These are phyloP conservation scores for Phytophthora brassicae DNA, from an alignment of 352 stramenopile species.

Conservation along the genomic window DNA sequence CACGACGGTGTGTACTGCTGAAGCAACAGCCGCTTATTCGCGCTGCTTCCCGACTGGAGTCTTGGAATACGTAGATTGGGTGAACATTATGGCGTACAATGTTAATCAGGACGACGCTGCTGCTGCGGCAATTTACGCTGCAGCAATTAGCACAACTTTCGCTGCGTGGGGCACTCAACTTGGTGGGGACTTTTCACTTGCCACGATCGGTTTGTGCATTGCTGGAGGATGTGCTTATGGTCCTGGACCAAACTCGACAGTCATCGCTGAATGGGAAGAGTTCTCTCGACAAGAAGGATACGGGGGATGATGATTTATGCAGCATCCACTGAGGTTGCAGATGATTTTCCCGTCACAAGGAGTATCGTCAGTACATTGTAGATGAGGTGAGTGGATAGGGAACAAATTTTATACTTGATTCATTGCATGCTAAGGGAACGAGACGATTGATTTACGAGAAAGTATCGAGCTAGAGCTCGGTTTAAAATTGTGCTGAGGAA, in stretches of 20 bases:
- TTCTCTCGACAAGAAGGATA: slow-evolving; percentile 35
- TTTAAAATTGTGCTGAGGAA: too few relatives aligned
- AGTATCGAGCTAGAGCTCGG: too few relatives aligned
- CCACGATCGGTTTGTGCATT: slow-evolving; percentile 63
- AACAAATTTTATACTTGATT: background rate
- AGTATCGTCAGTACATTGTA: slow-evolving; percentile 40
- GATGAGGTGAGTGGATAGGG: background rate
- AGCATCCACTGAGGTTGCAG: slow-evolving; percentile 50
- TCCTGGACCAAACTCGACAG: slow-evolving; percentile 50
- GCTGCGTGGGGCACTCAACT: slow-evolving; percentile 49
- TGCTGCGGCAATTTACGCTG: slow-evolving; percentile 53
- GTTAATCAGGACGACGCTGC: slow-evolving; percentile 44
- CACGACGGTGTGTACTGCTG: slow-evolving; percentile 53
- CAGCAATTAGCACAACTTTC: slow-evolving; percentile 60
- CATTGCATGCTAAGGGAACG: too few relatives aligned
- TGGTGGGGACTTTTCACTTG: slow-evolving; percentile 44
- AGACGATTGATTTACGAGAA: too few relatives aligned
- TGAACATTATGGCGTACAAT: slow-evolving; percentile 89
- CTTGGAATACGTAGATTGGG: slow-evolving; percentile 63
- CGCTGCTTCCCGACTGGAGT: slow-evolving; percentile 63
- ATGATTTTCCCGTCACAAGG: slow-evolving; percentile 53
- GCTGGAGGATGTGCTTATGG: slow-evolving; percentile 59
- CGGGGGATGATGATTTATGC: slow-evolving; percentile 84
- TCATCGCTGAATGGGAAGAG: slow-evolving; percentile 56
- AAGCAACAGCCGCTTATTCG: slow-evolving; percentile 40